Evolutionary conservation across 2,329 filamentous ascomycete genomes (phyloP).

Genomic region (Didymella segeticola): DNA sequence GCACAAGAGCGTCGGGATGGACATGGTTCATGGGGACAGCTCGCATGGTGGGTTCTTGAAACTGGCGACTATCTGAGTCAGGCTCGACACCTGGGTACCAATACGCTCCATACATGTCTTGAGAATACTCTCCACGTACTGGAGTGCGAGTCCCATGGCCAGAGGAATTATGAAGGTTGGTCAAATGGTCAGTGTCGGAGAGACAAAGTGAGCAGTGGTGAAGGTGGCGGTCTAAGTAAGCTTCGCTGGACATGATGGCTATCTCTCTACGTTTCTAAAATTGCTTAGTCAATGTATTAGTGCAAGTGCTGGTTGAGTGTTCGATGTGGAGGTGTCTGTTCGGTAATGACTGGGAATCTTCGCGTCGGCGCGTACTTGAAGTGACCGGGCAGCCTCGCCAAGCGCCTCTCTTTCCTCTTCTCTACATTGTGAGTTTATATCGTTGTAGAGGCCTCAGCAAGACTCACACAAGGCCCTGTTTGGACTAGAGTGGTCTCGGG

Average conservation of each 20-base stretch:
- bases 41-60: no score
- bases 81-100: neutral
- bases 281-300: neutral
- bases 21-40: no score
- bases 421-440: neutral
- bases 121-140: neutral
- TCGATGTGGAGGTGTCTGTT: neutral
- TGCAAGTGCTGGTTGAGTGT: neutral
- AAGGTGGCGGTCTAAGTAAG: neutral
- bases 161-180: neutral
- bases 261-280: neutral
- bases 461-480: neutral
- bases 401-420: neutral
- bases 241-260: neutral
- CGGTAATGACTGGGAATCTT: neutral
- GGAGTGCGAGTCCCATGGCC: neutral
- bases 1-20: no score
- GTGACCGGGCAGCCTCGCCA: neutral
- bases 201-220: neutral
- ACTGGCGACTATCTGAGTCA: neutral
- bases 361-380: neutral
- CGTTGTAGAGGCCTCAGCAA: neutral
- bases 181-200: neutral
- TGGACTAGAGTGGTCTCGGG: neutral
- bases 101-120: neutral